phyloP scores from a whole-genome alignment of 345 rosid species.

The Eucalyptus pumila region DNA sequence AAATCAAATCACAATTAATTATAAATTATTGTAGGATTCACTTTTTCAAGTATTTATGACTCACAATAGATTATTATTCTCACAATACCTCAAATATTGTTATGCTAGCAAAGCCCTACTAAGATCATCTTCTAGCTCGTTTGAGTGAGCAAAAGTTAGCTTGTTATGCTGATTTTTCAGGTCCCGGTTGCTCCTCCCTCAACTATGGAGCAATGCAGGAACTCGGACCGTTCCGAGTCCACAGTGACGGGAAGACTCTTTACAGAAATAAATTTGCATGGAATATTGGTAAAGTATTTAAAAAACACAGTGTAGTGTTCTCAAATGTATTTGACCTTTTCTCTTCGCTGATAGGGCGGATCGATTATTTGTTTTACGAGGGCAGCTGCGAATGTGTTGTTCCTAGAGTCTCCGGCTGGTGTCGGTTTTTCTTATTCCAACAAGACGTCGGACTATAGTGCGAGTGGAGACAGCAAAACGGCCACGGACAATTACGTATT shows the following conservation, averaged over 20 bases:
- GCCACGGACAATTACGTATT: constrained; percentile 54
- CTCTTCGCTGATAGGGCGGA: not conserved
- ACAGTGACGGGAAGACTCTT: constrained; percentile 23
- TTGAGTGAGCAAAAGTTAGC: not conserved
- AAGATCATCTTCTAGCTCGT: not conserved
- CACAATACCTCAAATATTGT: too few relatives aligned
- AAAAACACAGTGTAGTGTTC: not conserved
- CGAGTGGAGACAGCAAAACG: constrained; percentile 47
- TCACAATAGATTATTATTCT: too few relatives aligned
- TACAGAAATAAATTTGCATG: constrained; percentile 13
- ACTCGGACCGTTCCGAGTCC: constrained; percentile 28
- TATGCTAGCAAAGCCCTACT: not conserved
- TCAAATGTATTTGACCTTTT: not conserved
- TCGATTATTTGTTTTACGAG: not conserved
- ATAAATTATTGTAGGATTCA: too few relatives aligned
- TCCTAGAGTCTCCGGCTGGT: constrained; percentile 85
- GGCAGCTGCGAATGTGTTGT: constrained; percentile 63
- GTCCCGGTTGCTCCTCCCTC: constrained; percentile 38
- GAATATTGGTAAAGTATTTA: not conserved
- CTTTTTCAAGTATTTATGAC: too few relatives aligned
- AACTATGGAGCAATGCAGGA: constrained; percentile 33
- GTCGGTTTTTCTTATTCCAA: constrained; percentile 85
- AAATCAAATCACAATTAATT: too few relatives aligned
- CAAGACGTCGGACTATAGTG: constrained; percentile 29
- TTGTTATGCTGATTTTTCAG: not conserved